phyloP scores from a whole-genome alignment of 352 stramenopile species.

The Pythium phragmiticola region DNA sequence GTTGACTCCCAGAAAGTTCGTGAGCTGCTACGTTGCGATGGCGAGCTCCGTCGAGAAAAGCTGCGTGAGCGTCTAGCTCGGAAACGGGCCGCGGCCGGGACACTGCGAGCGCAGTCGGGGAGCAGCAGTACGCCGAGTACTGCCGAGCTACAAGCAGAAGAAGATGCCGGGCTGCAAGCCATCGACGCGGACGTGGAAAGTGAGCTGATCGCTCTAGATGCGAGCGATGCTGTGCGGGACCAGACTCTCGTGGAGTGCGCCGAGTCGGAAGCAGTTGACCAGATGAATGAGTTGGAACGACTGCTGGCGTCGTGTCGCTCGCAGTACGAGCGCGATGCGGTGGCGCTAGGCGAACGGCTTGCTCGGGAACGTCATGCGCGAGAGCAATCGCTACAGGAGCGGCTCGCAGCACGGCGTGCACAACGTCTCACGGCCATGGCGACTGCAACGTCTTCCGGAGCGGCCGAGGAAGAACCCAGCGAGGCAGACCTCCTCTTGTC shows the following conservation, averaged over 20 bases:
- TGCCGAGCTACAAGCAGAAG: constrained; percentile 16
- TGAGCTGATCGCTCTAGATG: not conserved
- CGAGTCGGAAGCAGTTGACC: not conserved
- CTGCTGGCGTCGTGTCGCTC: constrained; percentile 4
- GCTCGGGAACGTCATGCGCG: constrained; percentile 11
- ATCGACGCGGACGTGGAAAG: constrained; percentile 1
- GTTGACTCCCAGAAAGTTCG: not conserved
- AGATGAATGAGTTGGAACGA: constrained; percentile 17
- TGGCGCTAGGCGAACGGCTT: constrained; percentile 6
- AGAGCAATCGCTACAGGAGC: constrained; percentile 15
- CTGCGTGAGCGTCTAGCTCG: constrained; percentile 22
- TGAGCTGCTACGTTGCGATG: constrained; percentile 9
- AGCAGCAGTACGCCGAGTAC: not conserved
- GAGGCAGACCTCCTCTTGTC: too few species aligned
- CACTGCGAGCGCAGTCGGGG: not conserved
- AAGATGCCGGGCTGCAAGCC: not conserved
- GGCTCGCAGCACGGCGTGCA: constrained; percentile 2
- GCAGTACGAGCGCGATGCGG: constrained; percentile 9
- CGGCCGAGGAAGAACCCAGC: constrained; percentile 18
- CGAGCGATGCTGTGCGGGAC: constrained; percentile 2
- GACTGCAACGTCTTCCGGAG: not conserved
- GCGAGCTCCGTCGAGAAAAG: constrained; percentile 14
- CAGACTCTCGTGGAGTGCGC: constrained; percentile 7
- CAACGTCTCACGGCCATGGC: constrained; percentile 4
- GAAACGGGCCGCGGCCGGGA: constrained; percentile 12